Percentiles rank a stretch among this genome's conserved stretches.
phyloP scores from a whole-genome alignment of 495 filamentous ascomycete species.

The Tuber brumale region DNA sequence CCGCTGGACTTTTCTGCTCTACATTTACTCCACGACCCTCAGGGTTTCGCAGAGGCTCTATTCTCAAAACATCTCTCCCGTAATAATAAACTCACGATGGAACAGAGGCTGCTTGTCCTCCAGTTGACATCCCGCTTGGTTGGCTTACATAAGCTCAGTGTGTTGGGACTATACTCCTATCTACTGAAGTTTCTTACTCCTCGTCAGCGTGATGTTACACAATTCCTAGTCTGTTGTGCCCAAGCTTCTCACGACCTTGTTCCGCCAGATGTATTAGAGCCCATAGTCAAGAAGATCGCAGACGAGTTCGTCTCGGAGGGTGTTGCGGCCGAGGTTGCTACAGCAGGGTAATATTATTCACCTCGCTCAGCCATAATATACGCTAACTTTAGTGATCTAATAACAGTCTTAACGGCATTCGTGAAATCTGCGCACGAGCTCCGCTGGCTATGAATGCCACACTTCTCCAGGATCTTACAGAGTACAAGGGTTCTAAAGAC shows the following conservation, averaged over 20 bases:
- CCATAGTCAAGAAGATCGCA: conserved; percentile 87
- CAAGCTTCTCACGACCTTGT: conserved; percentile 87
- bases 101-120: conserved; percentile 79
- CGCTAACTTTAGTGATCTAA: conserved; percentile 8
- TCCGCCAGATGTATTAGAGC: conserved; percentile 87
- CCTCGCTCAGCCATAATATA: background rate
- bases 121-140: conserved; percentile 86
- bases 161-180: conserved; percentile 81
- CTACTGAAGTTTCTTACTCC: conserved; percentile 80
- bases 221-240: conserved; percentile 85
- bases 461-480: conserved; percentile 87
- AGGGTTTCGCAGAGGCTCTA: conserved; percentile 84
- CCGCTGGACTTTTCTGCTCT: conserved; percentile 94
- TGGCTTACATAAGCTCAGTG: conserved; percentile 80
- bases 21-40: conserved; percentile 92
- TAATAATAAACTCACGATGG: conserved; percentile 80
- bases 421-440: conserved; percentile 86
- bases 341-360: conserved; percentile 56
- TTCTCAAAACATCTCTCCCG: conserved; percentile 89
- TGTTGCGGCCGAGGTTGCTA: conserved; percentile 78
- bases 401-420: conserved; percentile 76
- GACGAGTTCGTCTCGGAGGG: conserved; percentile 98
- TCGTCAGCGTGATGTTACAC: conserved; percentile 85
- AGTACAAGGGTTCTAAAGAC: conserved; percentile 95
- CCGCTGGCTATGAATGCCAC: conserved; percentile 94